Base-by-base conservation (phyloP, 108 stramenopile genomes). In the Skeletonema costatum region DNA sequence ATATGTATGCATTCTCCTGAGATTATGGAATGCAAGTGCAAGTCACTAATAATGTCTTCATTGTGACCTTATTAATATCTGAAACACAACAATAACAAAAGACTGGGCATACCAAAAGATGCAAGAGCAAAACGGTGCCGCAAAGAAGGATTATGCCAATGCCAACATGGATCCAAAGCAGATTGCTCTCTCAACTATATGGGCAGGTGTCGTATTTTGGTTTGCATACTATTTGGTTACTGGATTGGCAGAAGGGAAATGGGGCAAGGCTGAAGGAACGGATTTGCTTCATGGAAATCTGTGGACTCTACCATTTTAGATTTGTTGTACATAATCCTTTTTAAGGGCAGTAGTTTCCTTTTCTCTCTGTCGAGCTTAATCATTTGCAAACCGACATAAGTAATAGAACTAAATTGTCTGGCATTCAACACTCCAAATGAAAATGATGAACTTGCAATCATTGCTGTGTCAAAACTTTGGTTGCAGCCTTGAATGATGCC, bases 211-310 rank as follows among this genome's bases (percentile, higher is more conserved):
- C 42, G 81, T 82, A 9, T 50, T 70, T 41, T 48, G 59, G 1
- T 82, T 82, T 66, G 64, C 50, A 3, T 82, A 82, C 38, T 74
- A 82, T 66, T 60, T 82, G 56, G 59, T 82, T 25, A 82, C 81
- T 19, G 81, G 81, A 14, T 70, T 82, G 10, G 64, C 74, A 11
- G 81, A 82, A 30, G 81, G 81, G 12, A 70, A 70, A 32, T 82
- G 75, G 66, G 70, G 70, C 2, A 71, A 38, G 58, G 70, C 42
- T 4, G 70, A 66, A 35, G 69, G 68, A 10, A 77, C 68, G 16
- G 74, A 75, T 65, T 19, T 82, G 8, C 62, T 82, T 12, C 74
- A 82, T 63, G 81, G 81, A 25, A 75, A 82, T 21, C 56, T 82
- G 41, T 82, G 81, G 81, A 82, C 32, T 68, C 64, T 81, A 48